Percentiles rank a stretch among this genome's conserved stretches.
These are phyloP conservation scores for Apiospora malaysiana DNA, from an alignment of 2,329 filamentous ascomycete species.

Conservation along the genomic window DNA sequence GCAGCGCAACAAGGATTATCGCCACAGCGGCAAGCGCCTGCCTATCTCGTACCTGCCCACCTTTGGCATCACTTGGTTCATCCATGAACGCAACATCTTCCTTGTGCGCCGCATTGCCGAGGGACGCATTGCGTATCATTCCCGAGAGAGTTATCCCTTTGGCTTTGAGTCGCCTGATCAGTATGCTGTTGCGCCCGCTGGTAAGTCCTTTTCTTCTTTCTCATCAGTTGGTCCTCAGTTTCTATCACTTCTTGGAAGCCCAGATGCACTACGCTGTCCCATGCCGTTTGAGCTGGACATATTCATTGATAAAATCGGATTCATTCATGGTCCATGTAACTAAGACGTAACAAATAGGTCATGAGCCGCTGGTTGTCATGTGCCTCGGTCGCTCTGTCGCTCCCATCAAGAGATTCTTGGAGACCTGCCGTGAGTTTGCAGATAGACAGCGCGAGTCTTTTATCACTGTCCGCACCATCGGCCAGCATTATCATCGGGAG, in stretches of 20 bases:
- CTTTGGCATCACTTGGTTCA: constrained; percentile 45
- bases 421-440: constrained; percentile 38
- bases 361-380: constrained; percentile 46
- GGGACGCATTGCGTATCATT: neutral
- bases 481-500: constrained; percentile 33
- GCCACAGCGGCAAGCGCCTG: constrained; percentile 40
- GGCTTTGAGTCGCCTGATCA: constrained; percentile 37
- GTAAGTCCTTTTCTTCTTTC: constrained; percentile 27
- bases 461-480: constrained; percentile 43
- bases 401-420: constrained; percentile 40
- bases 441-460: constrained; percentile 44
- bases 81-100: constrained; percentile 41
- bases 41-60: constrained; percentile 46
- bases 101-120: constrained; percentile 42
- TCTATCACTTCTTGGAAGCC: neutral
- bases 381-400: constrained; percentile 43
- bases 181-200: constrained; percentile 41
- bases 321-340: neutral
- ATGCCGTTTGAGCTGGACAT: neutral
- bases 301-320: neutral
- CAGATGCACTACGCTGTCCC: neutral
- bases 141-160: constrained; percentile 25
- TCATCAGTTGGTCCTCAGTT: neutral
- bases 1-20: constrained; percentile 39
- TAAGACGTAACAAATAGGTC: neutral